Evolutionary conservation across 306 rosid species (phyloP).

Genomic region (Dryas octopetala): DNA sequence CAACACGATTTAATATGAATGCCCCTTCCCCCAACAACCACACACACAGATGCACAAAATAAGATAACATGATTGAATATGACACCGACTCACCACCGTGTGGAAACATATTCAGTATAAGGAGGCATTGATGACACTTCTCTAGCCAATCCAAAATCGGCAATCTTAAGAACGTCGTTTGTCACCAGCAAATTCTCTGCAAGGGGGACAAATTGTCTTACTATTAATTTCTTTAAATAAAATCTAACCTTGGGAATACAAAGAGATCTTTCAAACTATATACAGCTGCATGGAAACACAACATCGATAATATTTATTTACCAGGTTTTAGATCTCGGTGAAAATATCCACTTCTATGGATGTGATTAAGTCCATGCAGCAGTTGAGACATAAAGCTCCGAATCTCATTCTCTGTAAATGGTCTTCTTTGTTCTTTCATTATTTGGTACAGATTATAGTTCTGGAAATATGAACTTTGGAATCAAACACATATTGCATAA

Average conservation of each 20-base stretch:
- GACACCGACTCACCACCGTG: slow-evolving; percentile 69
- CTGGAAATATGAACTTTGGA: slow-evolving; percentile 43
- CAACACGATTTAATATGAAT: slow-evolving; percentile 14
- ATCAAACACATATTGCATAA: slow-evolving; percentile 32
- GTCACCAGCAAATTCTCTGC: slow-evolving; percentile 84
- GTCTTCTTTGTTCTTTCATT: slow-evolving; percentile 64
- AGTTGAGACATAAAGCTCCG: slow-evolving; percentile 67
- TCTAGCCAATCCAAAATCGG: slow-evolving; percentile 90
- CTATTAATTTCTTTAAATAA: slow-evolving; percentile 11
- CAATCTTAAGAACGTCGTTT: slow-evolving; percentile 69
- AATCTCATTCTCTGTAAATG: slow-evolving; percentile 74
- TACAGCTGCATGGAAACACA: not conserved
- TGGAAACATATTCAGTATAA: slow-evolving; percentile 90
- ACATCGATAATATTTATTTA: slow-evolving; percentile 17
- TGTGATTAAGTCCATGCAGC: slow-evolving; percentile 65
- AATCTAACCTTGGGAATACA: slow-evolving; percentile 18
- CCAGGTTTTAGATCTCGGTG: slow-evolving; percentile 90
- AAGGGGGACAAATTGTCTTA: slow-evolving; percentile 17
- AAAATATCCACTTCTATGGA: slow-evolving; percentile 74
- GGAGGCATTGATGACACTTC: slow-evolving; percentile 85
- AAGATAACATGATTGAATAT: slow-evolving; percentile 18
- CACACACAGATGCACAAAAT: not conserved
- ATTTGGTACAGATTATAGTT: slow-evolving; percentile 72
- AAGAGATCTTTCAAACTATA: not conserved
- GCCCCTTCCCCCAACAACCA: slow-evolving; percentile 38